These are phyloP conservation scores for Entonaema liquescens DNA, from an alignment of 495 filamentous ascomycete species.

Conservation along the genomic window DNA sequence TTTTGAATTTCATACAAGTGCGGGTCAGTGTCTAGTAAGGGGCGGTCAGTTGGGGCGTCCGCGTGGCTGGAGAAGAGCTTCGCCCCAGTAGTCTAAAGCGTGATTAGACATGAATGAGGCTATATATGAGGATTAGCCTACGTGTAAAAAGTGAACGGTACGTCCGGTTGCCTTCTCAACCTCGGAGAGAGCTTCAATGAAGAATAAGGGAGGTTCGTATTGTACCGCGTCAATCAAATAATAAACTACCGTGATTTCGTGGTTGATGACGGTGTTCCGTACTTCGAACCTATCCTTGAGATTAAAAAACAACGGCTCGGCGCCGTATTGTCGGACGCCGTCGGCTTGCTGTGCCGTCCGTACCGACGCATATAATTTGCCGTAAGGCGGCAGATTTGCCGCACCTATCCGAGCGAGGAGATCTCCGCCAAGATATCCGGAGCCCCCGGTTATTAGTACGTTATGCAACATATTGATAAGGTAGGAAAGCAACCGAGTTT, in stretches of 20 bases:
- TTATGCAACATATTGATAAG: conserved; percentile 45
- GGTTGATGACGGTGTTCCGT: conserved; percentile 47
- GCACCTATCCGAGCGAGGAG: conserved; percentile 52
- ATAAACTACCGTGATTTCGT: conserved; percentile 56
- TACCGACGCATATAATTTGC: conserved; percentile 55
- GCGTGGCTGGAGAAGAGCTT: conserved; percentile 45
- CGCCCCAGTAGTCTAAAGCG: conserved; percentile 42
- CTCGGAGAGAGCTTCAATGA: conserved; percentile 55
- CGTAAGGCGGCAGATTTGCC: conserved; percentile 51
- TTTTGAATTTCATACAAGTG: conserved; percentile 55
- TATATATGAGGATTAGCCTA: conserved; percentile 18
- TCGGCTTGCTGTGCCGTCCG: conserved; percentile 54
- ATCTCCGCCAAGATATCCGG: conserved; percentile 61
- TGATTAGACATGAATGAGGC: not conserved
- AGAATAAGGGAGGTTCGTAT: conserved; percentile 32
- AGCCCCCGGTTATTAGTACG: conserved; percentile 61
- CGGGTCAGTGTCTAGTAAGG: conserved; percentile 54
- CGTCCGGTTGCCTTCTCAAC: conserved; percentile 51
- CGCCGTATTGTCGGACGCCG: conserved; percentile 54
- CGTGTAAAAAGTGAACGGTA: conserved; percentile 57
- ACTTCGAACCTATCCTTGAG: conserved; percentile 45
- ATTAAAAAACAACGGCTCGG: conserved; percentile 50
- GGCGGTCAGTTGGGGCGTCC: conserved; percentile 46
- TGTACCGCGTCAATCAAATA: conserved; percentile 50
- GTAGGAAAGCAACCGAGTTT: not conserved